Conservation (phyloP, 2,329 filamentous ascomycete genomes). For the Aschersonia sp. region DNA sequence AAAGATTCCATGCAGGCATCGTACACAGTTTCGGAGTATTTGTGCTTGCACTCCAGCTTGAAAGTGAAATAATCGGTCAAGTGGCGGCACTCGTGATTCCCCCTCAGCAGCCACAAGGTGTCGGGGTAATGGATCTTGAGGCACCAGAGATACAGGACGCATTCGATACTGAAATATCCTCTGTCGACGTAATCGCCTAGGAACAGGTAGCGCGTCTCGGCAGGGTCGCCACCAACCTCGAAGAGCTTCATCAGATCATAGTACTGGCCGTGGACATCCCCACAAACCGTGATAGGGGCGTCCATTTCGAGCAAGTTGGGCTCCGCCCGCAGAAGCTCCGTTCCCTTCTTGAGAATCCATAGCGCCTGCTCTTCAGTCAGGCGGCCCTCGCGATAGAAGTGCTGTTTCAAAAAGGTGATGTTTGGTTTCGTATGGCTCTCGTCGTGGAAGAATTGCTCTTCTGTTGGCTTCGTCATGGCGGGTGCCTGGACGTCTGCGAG, state of each 20-base stretch:
- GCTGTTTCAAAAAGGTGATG: conserved; percentile 89
- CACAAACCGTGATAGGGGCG: conserved; percentile 95
- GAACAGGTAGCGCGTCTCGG: conserved; percentile 94
- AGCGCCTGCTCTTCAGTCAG: conserved; percentile 94
- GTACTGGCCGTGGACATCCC: conserved; percentile 97
- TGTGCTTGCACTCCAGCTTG: conserved; percentile 99
- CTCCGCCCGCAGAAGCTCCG: conserved; percentile 75
- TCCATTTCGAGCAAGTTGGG: conserved; percentile 98
- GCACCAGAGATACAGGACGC: conserved; percentile 92
- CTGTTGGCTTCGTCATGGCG: conserved; percentile 79
- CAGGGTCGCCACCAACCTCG: conserved; percentile 90
- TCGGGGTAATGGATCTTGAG: conserved; percentile 99
- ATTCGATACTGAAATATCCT: conserved; percentile 99
- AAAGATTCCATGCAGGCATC: conserved; percentile 98
- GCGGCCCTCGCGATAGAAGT: conserved; percentile 94
- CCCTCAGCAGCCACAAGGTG: conserved; percentile 88
- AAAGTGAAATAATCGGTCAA: conserved; percentile 99
- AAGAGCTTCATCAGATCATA: conserved; percentile 99
- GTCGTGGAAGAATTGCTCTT: conserved; percentile 89
- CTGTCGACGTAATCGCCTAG: conserved; percentile 95
- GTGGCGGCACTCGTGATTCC: conserved; percentile 97
- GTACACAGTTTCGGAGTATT: conserved; percentile 92
- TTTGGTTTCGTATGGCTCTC: conserved; percentile 79
- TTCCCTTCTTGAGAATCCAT: conserved; percentile 83
- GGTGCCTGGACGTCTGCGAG: conserved; percentile 85